Base-by-base conservation (phyloP, 2,329 filamentous ascomycete species). In the Acephala macrosclerotiorum region DNA sequence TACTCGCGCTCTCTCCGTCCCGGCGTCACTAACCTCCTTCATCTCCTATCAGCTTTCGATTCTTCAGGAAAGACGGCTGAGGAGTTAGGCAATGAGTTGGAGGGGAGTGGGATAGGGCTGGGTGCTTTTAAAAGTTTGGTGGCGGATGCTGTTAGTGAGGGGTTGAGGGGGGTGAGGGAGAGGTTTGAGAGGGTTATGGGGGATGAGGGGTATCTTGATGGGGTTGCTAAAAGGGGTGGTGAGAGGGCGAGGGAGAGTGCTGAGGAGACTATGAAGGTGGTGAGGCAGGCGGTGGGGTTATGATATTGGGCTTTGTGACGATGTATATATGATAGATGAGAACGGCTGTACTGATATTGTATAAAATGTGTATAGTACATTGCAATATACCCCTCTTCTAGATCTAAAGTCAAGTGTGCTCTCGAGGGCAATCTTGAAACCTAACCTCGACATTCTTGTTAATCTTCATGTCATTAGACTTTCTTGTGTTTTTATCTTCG, bases 21-120 rank as follows among this genome's bases (percentile, higher is more conserved):
- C 0, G 96, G 94, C 0, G 91, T 99, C 3, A 89, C 94, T 12
- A 99, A 98, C 76, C 82, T 99, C 14, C 79, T 99, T 1, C 88
- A 93, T 64, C 86, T 99, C 18, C 80, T 95, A n/a, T 89, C 88
- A 26, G 87, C 92, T 68, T 87, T 95, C 71, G 86, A 89, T 61
- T 70, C 76, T 3, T 72, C 77, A 29, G 73, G 74, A 2, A 78
- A 81, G 58, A 80, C 74, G 14, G 77, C 82, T 1, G 69, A 73
- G 53, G 75, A 82, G 49, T 71, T 87, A 22, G 83, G 79, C 1
- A 64, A 75, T 14, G 75, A 75, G 8, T 79, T 81, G 57, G 59
- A 59, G 35, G 45, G 11, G 8, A 75, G 75, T 5, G 77, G 78
- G 1, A 75, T 82, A 26, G 84, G 77, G 47, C 81, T 93, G 72